These are phyloP conservation scores for Phytophthora litchii DNA, from an alignment of 352 stramenopile species.

Conservation along the genomic window DNA sequence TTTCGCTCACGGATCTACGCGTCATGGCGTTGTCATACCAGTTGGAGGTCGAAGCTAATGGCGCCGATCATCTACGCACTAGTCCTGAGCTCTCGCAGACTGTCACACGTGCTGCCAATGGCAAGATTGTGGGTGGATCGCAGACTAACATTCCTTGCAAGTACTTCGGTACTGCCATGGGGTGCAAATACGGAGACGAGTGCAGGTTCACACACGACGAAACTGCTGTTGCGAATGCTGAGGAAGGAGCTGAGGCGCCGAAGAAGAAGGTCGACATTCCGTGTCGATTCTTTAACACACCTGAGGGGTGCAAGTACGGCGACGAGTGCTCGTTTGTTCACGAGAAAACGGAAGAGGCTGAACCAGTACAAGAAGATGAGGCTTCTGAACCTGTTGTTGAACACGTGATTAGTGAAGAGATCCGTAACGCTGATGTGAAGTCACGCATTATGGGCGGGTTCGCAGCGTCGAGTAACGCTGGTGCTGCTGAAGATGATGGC, in stretches of 20 bases:
- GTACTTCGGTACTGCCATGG: slow-evolving; percentile 77
- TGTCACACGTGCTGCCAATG: slow-evolving; percentile 64
- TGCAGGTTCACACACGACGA: slow-evolving; percentile 86
- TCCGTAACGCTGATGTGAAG: slow-evolving; percentile 84
- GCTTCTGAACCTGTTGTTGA: slow-evolving; percentile 32
- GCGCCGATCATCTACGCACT: slow-evolving; percentile 69
- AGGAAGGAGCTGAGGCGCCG: slow-evolving; percentile 23
- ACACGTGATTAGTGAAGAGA: slow-evolving; percentile 51
- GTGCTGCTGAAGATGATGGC: slow-evolving; percentile 79
- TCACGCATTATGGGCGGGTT: slow-evolving; percentile 88
- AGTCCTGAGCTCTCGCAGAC: slow-evolving; percentile 73
- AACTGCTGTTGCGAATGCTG: slow-evolving; percentile 9
- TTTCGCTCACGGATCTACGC: slow-evolving; percentile 86
- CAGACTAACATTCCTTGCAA: slow-evolving; percentile 71
- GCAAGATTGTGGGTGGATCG: slow-evolving; percentile 64
- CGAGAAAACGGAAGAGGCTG: slow-evolving; percentile 44
- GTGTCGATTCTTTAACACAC: slow-evolving; percentile 80
- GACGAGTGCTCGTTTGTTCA: slow-evolving; percentile 78
- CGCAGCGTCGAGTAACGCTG: slow-evolving; percentile 76
- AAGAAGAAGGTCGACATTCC: slow-evolving; percentile 74
- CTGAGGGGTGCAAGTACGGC: slow-evolving; percentile 74
- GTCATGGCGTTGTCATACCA: slow-evolving; percentile 91
- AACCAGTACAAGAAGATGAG: slow-evolving; percentile 19
- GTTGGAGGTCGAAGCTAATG: slow-evolving; percentile 80
- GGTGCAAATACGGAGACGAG: slow-evolving; percentile 80